These are phyloP conservation scores for Rhododendron williamsianum DNA, from an alignment of 148 eudicot species.

Conservation along the genomic window DNA sequence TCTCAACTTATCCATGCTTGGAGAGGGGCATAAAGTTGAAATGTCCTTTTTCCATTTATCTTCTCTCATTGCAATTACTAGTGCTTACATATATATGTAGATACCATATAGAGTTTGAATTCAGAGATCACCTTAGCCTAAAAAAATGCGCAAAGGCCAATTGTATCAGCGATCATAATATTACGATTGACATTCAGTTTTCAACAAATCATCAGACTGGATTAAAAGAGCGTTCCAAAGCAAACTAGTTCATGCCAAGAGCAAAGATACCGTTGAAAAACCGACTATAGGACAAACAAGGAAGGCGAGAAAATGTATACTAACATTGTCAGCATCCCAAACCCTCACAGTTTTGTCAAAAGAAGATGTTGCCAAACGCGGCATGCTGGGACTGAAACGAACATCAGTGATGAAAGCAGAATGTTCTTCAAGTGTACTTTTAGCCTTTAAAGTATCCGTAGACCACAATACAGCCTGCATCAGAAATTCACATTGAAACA, in stretches of 20 bases:
- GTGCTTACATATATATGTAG: background rate
- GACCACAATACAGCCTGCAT: conserved; percentile 81
- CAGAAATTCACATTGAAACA: conserved; percentile 6
- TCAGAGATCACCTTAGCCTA: background rate
- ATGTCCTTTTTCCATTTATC: background rate
- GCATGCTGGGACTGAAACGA: conserved; percentile 83
- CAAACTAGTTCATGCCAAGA: background rate
- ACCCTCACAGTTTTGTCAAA: conserved; percentile 88
- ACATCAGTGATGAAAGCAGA: conserved; percentile 73
- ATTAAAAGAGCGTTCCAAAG: background rate
- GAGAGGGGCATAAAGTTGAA: background rate
- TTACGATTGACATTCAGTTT: background rate
- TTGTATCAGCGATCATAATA: background rate
- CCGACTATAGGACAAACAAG: background rate
- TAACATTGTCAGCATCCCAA: conserved; percentile 87
- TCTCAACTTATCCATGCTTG: background rate
- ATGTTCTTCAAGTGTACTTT: conserved; percentile 81
- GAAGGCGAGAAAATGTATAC: conserved; percentile 18
- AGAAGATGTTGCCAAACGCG: conserved; percentile 89
- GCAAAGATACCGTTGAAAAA: background rate
- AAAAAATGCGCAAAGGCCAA: background rate
- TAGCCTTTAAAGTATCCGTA: conserved; percentile 68
- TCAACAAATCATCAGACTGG: background rate
- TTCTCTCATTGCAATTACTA: background rate
- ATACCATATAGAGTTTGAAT: background rate